Evolutionary conservation across 495 filamentous ascomycete species (phyloP).

Genomic region (Podospora australis): DNA sequence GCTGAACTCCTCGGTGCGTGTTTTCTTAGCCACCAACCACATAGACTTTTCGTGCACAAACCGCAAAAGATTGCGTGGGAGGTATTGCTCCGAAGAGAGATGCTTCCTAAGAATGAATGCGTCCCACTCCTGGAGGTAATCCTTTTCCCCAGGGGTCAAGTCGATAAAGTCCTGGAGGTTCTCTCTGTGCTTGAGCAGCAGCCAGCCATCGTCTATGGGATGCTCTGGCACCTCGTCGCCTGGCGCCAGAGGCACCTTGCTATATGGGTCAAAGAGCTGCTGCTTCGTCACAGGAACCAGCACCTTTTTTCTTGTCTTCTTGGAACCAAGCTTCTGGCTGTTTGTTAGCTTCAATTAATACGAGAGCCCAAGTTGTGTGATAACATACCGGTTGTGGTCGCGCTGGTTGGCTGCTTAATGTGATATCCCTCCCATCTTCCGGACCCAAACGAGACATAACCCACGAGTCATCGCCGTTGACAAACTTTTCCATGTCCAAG

Average conservation of each 20-base stretch:
- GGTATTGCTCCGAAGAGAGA: constrained; percentile 39
- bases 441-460: constrained; percentile 33
- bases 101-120: constrained; percentile 40
- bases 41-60: constrained; percentile 37
- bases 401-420: constrained; percentile 1
- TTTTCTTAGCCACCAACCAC: constrained; percentile 37
- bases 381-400: neutral
- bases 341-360: too few relatives aligned
- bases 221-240: constrained; percentile 37
- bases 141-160: constrained; percentile 42
- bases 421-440: constrained; percentile 25
- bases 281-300: constrained; percentile 43
- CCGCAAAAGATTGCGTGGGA: constrained; percentile 37
- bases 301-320: constrained; percentile 17
- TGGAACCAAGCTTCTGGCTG: constrained; percentile 11
- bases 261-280: constrained; percentile 45
- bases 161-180: constrained; percentile 46
- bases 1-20: constrained; percentile 38
- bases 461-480: constrained; percentile 39
- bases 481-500: constrained; percentile 33
- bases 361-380: neutral
- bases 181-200: constrained; percentile 47
- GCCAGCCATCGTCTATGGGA: constrained; percentile 41
- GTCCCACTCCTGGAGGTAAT: constrained; percentile 48
- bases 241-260: constrained; percentile 41